phyloP scores from a whole-genome alignment of 2,329 filamentous ascomycete species.

The Juglanconis sp. region DNA sequence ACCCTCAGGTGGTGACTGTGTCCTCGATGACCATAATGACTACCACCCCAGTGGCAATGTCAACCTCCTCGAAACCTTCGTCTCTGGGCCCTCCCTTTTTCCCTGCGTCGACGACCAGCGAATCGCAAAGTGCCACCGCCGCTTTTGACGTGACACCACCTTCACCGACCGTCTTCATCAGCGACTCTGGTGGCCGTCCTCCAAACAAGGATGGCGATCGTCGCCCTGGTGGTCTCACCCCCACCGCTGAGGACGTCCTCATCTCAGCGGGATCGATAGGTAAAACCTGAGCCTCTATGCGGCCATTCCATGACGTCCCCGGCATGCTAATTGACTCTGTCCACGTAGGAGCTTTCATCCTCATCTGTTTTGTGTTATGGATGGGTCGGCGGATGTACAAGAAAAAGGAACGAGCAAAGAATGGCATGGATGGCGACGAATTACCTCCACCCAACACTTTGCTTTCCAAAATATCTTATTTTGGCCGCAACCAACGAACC shows the following conservation, averaged over 20 bases:
- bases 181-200: conserved; percentile 9
- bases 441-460: conserved; percentile 20
- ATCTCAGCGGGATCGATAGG: conserved; percentile 34
- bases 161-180: conserved; percentile 11
- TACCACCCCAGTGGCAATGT: neutral
- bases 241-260: conserved; percentile 27
- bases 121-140: neutral
- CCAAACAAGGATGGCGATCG: neutral
- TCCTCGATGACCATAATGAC: conserved; percentile 18
- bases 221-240: conserved; percentile 19
- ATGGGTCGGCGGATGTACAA: conserved; percentile 39
- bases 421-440: conserved; percentile 11
- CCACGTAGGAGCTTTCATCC: conserved; percentile 39
- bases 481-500: conserved; percentile 23
- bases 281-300: conserved; percentile 11
- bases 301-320: neutral
- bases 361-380: conserved; percentile 43
- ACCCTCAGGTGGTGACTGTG: conserved; percentile 12
- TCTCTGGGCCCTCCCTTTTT: neutral
- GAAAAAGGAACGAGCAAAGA: conserved; percentile 28
- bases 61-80: neutral
- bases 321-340: neutral
- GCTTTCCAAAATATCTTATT: conserved; percentile 33
- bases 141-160: conserved; percentile 8
- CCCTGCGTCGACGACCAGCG: neutral